Evolutionary conservation across 2,329 filamentous ascomycete species (phyloP), one percentile per base, ranked within the genome.

Genomic region (Blastomyces percursus): DNA sequence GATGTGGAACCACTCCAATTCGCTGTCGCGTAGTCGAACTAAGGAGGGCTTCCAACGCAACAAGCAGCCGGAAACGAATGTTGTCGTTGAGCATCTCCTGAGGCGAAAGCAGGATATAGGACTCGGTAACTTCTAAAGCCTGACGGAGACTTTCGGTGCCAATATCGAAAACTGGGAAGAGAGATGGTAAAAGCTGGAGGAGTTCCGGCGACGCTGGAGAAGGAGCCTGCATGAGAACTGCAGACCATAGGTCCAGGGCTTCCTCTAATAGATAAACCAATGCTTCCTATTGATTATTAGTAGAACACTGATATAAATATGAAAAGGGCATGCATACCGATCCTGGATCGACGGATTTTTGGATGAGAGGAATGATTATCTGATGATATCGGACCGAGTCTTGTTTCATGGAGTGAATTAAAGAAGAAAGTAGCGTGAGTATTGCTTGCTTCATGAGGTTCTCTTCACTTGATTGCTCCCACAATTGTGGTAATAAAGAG

Each of bases 391-490:
- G 82, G 65, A 87, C 82, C 4, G 91, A 94, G 11, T 88, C 83
- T 14, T 84, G 81, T 64, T 88, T 90, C 84, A 97, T 89, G 1
- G 92, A 89, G 71, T 86, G 86, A n/a, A 96, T 89, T 16, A 99
- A 80, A 1, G 91, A 87, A 1, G 90, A 82, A 60, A 97, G 85
- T 48, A 97, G 88, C 2, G 89, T 90, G 63, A 97, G 82, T 60
- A 97, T 91, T 1, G 91, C 86, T 75, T 96, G 92, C 75, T 97
- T 97, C 80, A 96, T 89, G 74, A 97, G 84, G 75, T 91, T 90
- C 70, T 94, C 90, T 64, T 96, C 88, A 0, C 87, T 90, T 2
- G 90, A 91, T 60, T 87, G 84, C 64, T 90, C 86, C 94, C 94
- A 99, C 0, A 97, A 80, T 3, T 81, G 81, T 0, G 93, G 92